Conservation (phyloP, 345 rosid species). For the Salix koriyanagi region DNA sequence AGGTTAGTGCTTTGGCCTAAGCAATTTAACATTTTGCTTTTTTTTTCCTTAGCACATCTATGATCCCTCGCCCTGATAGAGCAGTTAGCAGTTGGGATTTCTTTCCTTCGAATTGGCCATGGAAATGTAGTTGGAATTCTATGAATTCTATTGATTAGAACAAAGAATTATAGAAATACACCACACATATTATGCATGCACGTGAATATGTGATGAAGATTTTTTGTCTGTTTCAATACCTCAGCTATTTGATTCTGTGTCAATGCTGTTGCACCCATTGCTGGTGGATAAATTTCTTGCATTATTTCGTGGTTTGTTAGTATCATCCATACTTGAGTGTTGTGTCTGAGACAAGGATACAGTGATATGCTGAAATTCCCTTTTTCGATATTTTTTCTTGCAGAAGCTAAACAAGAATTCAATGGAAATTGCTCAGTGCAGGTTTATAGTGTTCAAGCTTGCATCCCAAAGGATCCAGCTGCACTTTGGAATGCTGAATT, state of each 20-base stretch:
- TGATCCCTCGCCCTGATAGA: background rate
- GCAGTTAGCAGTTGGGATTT: background rate
- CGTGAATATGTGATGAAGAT: background rate
- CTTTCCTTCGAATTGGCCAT: background rate
- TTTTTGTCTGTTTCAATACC: background rate
- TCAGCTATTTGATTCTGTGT: background rate
- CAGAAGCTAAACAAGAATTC: conserved; percentile 81
- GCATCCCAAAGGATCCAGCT: conserved; percentile 77
- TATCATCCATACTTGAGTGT: no score
- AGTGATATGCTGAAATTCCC: background rate
- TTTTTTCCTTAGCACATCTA: background rate
- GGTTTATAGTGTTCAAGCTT: conserved; percentile 80
- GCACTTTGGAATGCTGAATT: conserved; percentile 82
- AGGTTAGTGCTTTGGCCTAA: background rate
- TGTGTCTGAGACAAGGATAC: background rate
- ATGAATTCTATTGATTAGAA: background rate
- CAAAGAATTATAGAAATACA: background rate
- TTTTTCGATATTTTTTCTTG: conserved; percentile 19
- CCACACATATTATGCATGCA: background rate
- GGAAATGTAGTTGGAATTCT: background rate
- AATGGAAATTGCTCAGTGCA: conserved; percentile 58
- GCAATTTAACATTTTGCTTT: background rate
- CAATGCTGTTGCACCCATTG: background rate
- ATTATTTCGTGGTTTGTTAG: no score
- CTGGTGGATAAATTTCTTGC: background rate